Base-by-base conservation (phyloP, 2,329 filamentous ascomycete species). In the Claviceps pusilla region DNA sequence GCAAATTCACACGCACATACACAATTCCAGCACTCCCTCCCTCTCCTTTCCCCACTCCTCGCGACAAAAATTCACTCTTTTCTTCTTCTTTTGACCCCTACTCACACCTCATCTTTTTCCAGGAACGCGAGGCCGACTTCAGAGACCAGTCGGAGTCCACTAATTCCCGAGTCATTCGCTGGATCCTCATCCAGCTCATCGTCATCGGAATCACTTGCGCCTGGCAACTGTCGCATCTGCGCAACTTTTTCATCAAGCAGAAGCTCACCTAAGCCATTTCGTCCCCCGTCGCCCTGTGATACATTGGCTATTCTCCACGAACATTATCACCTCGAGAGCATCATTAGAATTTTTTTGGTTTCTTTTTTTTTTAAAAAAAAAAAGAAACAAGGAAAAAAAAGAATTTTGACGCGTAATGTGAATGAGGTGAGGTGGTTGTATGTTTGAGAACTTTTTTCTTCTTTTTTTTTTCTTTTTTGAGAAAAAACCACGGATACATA, bases 231-330 rank as follows among this genome's bases (percentile, higher is more conserved):
- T 95, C 89, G 53, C 91, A 98, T 72, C 79, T 98, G 63, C 81
- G 93, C 62, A 86, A 87, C 49, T 98, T 98, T 80, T 98, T 98
- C 76, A 98, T 98, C 77, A 98, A 98, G 80, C 91, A 97, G 76
- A 98, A 98, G 79, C 83, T 98, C 69, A 97, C 93, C 57, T 98
- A 52, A 55, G 33, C 4, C 33, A 7, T 28, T 35, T 16, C 6
- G n/a, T 19, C 6, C 7, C n/a, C 14, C 24, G 24, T 24, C 24
- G 24, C 24, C 24, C 24, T 3, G 2, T 33, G 31, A 33, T 33
- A 6, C 31, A 33, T 9, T 33, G 31, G 31, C 12, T 24, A 24
- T 49, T 16, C 19, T 39, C 33, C 11, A 33, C 48, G n/a, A 14
- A 33, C 1, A 28, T 14, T 9, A 6, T 12, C 33, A 24, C n/a